Base-by-base conservation (phyloP, 2,329 filamentous ascomycete species). In the Exophiala aquamarina region DNA sequence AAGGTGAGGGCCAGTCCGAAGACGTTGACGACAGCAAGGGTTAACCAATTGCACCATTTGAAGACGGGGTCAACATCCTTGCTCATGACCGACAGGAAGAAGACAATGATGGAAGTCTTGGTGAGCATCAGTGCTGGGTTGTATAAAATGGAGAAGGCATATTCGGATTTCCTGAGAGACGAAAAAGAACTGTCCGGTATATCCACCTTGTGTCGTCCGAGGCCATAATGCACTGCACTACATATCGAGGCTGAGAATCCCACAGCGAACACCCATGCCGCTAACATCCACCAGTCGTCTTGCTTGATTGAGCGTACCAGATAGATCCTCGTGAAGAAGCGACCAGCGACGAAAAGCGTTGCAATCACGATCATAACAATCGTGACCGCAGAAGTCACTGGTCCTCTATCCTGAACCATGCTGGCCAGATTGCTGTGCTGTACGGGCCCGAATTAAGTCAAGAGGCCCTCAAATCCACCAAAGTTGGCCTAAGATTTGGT, bases 51-150 rank as follows among this genome's bases (percentile, higher is more conserved):
- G n/a, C 84, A 83, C 68, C 86, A 81, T 49, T 86, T 82, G 56
- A 95, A 84, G 40, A 91, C 74, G 54, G 82, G 81, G 57, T 94
- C 83, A 49, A 89, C 87, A 59, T 84, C 86, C 19, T 89, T 87
- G 48, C 55, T 55, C 54, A 61, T 57, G 38, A 96, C 76, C 32
- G 86, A 84, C 40, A 96, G 76, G 69, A 94, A 96, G 67, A 96
- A 96, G 43, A 93, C 77, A 48, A 96, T 76, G 59, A 96, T 88
- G n/a, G 89, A 94, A 0, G 88, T 90, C 70, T 96, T 96, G 41
- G 89, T 89, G 34, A 59, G 44, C 57, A 59, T 59, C 26, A 59
- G 48, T 11, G 50, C 42, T 5, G 57, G 57, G 33, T 59, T 59
- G 65, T 84, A 83, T 40, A 84, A 68, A 19, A 83, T 77, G 14